Conservation (phyloP, 805 yeast species). For the Saccharomycopsis sp. region DNA sequence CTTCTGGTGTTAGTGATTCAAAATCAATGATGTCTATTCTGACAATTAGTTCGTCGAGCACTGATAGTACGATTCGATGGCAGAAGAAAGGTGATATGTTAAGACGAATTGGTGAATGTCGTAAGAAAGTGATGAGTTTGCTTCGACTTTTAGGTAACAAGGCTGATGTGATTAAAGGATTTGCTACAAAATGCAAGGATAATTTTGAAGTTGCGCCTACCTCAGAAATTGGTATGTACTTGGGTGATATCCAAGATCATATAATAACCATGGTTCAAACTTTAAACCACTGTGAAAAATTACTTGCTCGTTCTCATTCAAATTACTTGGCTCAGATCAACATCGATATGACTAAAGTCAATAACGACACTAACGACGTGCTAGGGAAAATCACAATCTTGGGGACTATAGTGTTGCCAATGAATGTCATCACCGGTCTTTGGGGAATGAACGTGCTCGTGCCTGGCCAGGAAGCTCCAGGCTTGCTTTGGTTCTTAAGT, state of each 20-base stretch:
- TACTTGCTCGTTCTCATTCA: slow-evolving; percentile 87
- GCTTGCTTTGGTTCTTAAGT: slow-evolving; percentile 58
- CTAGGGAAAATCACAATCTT: slow-evolving; percentile 86
- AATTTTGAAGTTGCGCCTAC: slow-evolving; percentile 68
- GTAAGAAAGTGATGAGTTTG: slow-evolving; percentile 90
- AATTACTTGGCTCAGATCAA: slow-evolving; percentile 95
- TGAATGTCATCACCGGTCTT: slow-evolving; percentile 90
- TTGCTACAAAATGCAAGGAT: slow-evolving; percentile 84
- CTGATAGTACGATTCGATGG: slow-evolving; percentile 56
- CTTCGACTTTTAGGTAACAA: slow-evolving; percentile 78
- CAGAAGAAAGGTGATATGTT: slow-evolving; percentile 91
- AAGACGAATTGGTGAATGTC: slow-evolving; percentile 88
- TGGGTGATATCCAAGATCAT: slow-evolving; percentile 97
- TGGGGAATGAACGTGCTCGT: slow-evolving; percentile 99
- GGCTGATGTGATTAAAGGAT: slow-evolving; percentile 94
- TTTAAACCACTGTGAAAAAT: slow-evolving; percentile 87
- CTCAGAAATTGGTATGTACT: slow-evolving; percentile 88
- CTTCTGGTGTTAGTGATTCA: too few species aligned
- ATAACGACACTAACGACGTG: slow-evolving; percentile 95
- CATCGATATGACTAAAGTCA: slow-evolving; percentile 95
- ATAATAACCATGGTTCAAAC: slow-evolving; percentile 96
- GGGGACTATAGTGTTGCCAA: slow-evolving; percentile 95
- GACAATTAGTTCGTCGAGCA: slow-evolving; percentile 20
- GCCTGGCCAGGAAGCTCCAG: slow-evolving; percentile 74
- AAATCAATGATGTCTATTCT: neutral